Percentiles rank a stretch among this genome's conserved stretches.
These are phyloP conservation scores for Capsicum baccatum DNA, from an alignment of 257 asterid genomes.

Conservation along the genomic window DNA sequence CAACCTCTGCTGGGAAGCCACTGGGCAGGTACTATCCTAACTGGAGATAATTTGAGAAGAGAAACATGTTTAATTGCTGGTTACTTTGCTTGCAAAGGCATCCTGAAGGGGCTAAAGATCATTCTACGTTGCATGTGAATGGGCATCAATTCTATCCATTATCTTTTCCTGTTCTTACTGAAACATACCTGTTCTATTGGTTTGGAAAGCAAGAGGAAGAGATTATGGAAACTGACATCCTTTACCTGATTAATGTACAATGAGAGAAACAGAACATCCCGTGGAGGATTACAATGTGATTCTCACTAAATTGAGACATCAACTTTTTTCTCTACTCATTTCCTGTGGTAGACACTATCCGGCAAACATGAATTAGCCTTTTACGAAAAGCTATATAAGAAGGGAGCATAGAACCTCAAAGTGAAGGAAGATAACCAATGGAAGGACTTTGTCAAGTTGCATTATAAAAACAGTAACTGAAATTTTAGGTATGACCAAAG, in stretches of 20 bases:
- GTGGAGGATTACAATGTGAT: neutral
- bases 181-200: neutral
- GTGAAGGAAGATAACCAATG: neutral
- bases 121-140: neutral
- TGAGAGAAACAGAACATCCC: neutral
- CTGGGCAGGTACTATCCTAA: neutral
- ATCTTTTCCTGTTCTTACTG: neutral
- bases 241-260: neutral
- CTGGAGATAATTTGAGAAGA: too few species aligned
- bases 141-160: too few species aligned
- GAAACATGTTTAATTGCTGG: neutral
- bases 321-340: too few species aligned
- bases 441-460: too few species aligned
- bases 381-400: too few species aligned
- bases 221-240: neutral
- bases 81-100: neutral
- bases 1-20: neutral
- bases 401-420: too few species aligned
- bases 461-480: too few species aligned
- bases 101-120: neutral
- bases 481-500: too few species aligned
- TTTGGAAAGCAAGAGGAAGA: neutral
- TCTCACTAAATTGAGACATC: too few species aligned
- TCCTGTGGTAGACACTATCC: too few species aligned
- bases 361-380: too few species aligned